Base-by-base conservation (phyloP, 1,284 basidiomycete species). In the Ustilago bromivora region DNA sequence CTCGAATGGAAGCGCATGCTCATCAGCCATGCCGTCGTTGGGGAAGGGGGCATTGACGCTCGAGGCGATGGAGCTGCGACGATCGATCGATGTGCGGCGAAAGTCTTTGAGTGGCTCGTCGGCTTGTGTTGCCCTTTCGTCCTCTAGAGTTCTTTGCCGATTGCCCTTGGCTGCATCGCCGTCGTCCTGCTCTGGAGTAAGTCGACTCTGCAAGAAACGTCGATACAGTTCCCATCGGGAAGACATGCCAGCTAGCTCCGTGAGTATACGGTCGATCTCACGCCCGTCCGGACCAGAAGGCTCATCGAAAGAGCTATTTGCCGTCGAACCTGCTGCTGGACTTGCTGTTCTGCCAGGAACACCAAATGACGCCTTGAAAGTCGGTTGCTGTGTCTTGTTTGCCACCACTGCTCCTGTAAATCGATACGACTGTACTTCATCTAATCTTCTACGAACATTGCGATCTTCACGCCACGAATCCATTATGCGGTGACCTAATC, bases 211-310 rank as follows among this genome's bases (percentile, higher is more conserved):
- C 43, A 99, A 87, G 84, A 98, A 99, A 58, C 93, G 92, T 59
- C 92, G 90, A 87, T 98, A 97, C 62, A 98, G 87, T 64, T 91
- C 91, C 96, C 96, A 99, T 61, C 96, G 89, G 8, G 95, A 92
- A 40, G 92, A 91, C 90, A 99, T 94, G 7, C 92, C 92, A 13
- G 95, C 92, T 4, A 93, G 88, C 87, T 99, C 97, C 7, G 92
- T 92, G 15, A 98, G 85, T 0, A 94, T 89, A 76, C 92, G 92
- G 87, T 99, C 96, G 8, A 97, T 91, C 83, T 98, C 95, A 61
- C 94, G 90, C 13, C 93, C 92, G 85, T 98, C 95, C 1, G 94
- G 88, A 2, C 87, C 85, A 28, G 92, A 90, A 9, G 92, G 91
- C 19, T 94, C 92, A 68, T 52, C 84, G 52, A 40, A 84, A 49